These are phyloP conservation scores for Alternaria consortialis DNA, from an alignment of 2,329 filamentous ascomycete species.

Conservation along the genomic window DNA sequence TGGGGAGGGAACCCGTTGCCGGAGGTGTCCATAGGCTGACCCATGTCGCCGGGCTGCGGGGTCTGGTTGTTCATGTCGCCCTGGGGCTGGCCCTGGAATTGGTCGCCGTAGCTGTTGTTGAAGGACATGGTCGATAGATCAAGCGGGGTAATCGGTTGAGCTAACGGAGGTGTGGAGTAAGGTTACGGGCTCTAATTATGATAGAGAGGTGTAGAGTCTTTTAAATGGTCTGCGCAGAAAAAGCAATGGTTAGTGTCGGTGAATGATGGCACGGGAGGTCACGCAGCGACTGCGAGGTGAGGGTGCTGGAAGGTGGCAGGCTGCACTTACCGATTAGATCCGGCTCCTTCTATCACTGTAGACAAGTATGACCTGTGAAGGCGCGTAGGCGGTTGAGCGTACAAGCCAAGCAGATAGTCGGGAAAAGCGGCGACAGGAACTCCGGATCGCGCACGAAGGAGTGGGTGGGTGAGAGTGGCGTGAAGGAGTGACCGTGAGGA, in stretches of 20 bases:
- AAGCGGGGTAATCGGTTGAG: conserved; percentile 28
- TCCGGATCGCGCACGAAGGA: conserved; percentile 42
- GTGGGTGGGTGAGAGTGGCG: conserved; percentile 20
- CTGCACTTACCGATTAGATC: conserved; percentile 41
- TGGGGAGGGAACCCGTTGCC: conserved; percentile 59
- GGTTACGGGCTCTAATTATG: conserved; percentile 45
- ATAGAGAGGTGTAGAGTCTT: conserved; percentile 33
- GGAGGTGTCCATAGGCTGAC: conserved; percentile 66
- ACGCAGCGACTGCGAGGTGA: conserved; percentile 19
- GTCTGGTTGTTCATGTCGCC: conserved; percentile 59
- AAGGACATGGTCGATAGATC: conserved; percentile 66
- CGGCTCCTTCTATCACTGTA: conserved; percentile 23
- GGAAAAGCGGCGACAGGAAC: conserved; percentile 46
- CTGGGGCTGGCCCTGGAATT: conserved; percentile 68
- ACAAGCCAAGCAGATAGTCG: conserved; percentile 36
- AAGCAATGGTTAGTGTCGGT: conserved; percentile 40
- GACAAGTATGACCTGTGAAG: conserved; percentile 24
- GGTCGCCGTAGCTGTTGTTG: conserved; percentile 67
- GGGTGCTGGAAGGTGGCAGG: conserved; percentile 22
- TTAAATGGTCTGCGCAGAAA: conserved; percentile 32
- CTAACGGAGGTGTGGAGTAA: conserved; percentile 25
- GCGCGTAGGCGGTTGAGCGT: conserved; percentile 27
- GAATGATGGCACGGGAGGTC: conserved; percentile 24
- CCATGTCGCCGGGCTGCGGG: conserved; percentile 60
- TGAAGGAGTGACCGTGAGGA: conserved; percentile 47